These are phyloP conservation scores for Ilex aquifolium DNA, from an alignment of 257 asterid genomes.

Conservation along the genomic window DNA sequence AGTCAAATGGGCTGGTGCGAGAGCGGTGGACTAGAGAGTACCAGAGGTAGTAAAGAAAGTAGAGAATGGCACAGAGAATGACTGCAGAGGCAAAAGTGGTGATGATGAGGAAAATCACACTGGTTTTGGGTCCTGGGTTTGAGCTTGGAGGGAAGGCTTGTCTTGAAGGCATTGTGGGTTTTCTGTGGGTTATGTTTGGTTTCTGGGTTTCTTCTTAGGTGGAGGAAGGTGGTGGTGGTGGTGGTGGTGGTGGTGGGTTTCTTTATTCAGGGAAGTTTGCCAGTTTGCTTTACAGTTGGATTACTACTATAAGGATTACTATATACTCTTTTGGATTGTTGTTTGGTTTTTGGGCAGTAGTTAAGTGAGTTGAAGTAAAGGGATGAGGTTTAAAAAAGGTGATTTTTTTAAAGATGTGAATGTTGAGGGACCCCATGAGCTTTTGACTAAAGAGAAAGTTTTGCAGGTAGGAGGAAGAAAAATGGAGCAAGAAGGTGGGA, in stretches of 20 bases:
- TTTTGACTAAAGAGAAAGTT: slow-evolving; percentile 45
- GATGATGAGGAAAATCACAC: slow-evolving; percentile 37
- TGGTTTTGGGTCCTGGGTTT: slow-evolving; percentile 37
- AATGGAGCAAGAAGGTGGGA: slow-evolving; percentile 35
- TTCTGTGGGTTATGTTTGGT: background rate
- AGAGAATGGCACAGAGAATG: slow-evolving; percentile 58
- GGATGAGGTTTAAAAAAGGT: slow-evolving; percentile 21
- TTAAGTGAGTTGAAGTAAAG: slow-evolving; percentile 35
- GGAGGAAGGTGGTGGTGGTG: background rate
- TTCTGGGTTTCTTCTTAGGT: background rate
- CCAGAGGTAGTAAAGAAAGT: slow-evolving; percentile 62
- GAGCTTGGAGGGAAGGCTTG: slow-evolving; percentile 37
- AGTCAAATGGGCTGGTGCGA: slow-evolving; percentile 79
- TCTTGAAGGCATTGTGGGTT: slow-evolving; percentile 50
- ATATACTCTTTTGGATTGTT: background rate
- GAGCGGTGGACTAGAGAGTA: slow-evolving; percentile 59
- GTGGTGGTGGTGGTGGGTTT: background rate
- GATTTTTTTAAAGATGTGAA: background rate
- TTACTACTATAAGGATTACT: slow-evolving; percentile 6
- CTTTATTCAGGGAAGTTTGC: background rate
- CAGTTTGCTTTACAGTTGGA: slow-evolving; percentile 35
- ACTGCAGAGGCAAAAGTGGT: slow-evolving; percentile 47
- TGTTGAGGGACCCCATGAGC: slow-evolving; percentile 31
- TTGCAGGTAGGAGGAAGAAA: slow-evolving; percentile 24
- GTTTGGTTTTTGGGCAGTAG: slow-evolving; percentile 7